A percentile compares a stretch with the other conserved stretches of the same genome.
phyloP scores from a whole-genome alignment of 2,329 filamentous ascomycete genomes.

The Metarhizium humberi region DNA sequence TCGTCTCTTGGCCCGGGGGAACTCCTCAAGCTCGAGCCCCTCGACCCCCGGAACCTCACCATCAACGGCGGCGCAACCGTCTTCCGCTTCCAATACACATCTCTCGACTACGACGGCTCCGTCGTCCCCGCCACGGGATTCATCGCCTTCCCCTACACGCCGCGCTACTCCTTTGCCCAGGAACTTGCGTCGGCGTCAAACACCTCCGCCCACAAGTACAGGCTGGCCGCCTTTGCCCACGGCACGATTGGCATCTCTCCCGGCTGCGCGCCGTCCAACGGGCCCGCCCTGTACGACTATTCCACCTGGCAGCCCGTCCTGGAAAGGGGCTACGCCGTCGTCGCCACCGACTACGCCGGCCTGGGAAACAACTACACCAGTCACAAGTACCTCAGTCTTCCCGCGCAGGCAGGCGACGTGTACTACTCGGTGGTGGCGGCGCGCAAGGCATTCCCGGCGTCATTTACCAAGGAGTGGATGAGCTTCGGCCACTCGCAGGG shows the following conservation, averaged over 20 bases:
- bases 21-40: conserved; percentile 9
- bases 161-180: background rate
- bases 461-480: conserved; percentile 7
- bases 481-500: conserved; percentile 11
- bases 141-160: conserved; percentile 5
- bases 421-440: conserved; percentile 9
- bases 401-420: conserved; percentile 8
- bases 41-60: conserved; percentile 4
- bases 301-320: conserved; percentile 8
- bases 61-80: conserved; percentile 8
- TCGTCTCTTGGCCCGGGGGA: conserved; percentile 5
- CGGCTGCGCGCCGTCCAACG: conserved; percentile 8
- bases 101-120: conserved; percentile 7
- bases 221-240: conserved; percentile 8
- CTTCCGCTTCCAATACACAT: conserved; percentile 12
- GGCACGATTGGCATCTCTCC: conserved; percentile 8
- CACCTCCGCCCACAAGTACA: background rate
- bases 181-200: background rate
- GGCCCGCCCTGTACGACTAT: conserved; percentile 6
- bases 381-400: conserved; percentile 11
- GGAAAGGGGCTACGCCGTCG: conserved; percentile 8
- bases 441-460: conserved; percentile 3
- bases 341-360: conserved; percentile 14
- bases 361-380: conserved; percentile 12
- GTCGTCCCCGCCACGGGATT: conserved; percentile 10